These are phyloP conservation scores for Calonectria crousiana DNA, from an alignment of 2,329 filamentous ascomycete species.

Conservation along the genomic window DNA sequence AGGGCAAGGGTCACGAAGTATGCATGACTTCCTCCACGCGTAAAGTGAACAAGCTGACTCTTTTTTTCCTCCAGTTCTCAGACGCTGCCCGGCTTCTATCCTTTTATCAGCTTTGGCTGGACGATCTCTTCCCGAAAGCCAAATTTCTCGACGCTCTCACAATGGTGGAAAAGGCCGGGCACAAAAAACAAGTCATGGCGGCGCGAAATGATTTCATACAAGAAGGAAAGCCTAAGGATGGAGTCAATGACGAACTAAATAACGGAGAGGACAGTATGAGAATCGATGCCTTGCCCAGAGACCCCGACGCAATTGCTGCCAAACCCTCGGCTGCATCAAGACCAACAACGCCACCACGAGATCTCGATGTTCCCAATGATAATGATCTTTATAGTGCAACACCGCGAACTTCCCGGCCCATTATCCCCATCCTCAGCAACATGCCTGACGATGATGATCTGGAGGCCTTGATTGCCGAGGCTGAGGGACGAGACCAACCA, in stretches of 20 bases:
- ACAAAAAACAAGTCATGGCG: conserved; percentile 81
- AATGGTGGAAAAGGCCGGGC: conserved; percentile 94
- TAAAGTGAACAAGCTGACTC: background rate
- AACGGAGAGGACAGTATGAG: conserved; percentile 33
- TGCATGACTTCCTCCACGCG: background rate
- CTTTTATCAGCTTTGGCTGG: conserved; percentile 96
- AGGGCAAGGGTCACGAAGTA: conserved; percentile 95
- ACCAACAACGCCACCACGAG: conserved; percentile 43
- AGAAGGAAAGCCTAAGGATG: conserved; percentile 71
- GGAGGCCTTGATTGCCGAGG: conserved; percentile 66
- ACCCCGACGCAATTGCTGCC: conserved; percentile 49
- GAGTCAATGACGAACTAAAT: conserved; percentile 46
- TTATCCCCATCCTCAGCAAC: conserved; percentile 39
- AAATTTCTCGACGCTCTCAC: conserved; percentile 90
- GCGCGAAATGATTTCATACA: conserved; percentile 88
- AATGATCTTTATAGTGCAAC: conserved; percentile 70
- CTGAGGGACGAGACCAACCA: conserved; percentile 47
- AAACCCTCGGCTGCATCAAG: conserved; percentile 50
- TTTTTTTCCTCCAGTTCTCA: conserved; percentile 73
- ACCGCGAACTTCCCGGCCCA: conserved; percentile 48
- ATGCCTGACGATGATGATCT: conserved; percentile 62
- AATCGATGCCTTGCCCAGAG: conserved; percentile 30
- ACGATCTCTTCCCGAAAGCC: conserved; percentile 94
- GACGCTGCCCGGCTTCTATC: conserved; percentile 86
- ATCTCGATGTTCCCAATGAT: conserved; percentile 51